These are phyloP conservation scores for Nicotiana obtusifolia DNA, from an alignment of 257 asterid genomes.

Conservation along the genomic window DNA sequence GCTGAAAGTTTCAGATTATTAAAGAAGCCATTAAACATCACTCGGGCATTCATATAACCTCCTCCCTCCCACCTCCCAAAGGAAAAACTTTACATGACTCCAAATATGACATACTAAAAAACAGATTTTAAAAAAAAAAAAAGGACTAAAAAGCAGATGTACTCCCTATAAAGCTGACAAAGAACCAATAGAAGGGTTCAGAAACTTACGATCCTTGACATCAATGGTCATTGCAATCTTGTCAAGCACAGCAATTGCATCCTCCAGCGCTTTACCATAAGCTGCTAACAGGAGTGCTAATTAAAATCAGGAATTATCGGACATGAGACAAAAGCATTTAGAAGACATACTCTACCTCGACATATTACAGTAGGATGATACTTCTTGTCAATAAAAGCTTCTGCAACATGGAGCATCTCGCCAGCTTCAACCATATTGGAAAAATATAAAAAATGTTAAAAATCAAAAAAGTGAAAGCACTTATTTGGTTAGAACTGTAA, in stretches of 20 bases:
- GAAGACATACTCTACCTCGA: conserved; percentile 44
- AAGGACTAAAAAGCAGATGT: no score
- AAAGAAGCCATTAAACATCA: no score
- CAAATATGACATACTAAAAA: background rate
- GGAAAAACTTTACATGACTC: no score
- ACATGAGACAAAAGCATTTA: background rate
- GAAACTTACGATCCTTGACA: conserved; percentile 75
- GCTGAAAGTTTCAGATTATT: no score
- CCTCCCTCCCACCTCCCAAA: no score
- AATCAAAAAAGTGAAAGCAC: no score
- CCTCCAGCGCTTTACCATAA: conserved; percentile 85
- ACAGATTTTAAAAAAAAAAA: no score
- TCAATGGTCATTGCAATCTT: conserved; percentile 83
- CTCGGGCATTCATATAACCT: no score
- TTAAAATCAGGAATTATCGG: background rate
- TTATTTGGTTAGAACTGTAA: background rate
- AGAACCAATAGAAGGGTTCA: background rate
- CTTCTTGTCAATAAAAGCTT: conserved; percentile 86
- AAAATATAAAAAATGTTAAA: background rate
- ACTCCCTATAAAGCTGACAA: background rate
- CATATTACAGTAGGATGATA: conserved; percentile 94
- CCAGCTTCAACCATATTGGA: conserved; percentile 54
- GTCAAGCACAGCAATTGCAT: conserved; percentile 79
- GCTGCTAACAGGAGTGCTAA: conserved; percentile 39
- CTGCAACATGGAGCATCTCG: conserved; percentile 99